Evolutionary conservation across 805 yeast species (phyloP).

Genomic region (Metschnikowia rubicola): DNA sequence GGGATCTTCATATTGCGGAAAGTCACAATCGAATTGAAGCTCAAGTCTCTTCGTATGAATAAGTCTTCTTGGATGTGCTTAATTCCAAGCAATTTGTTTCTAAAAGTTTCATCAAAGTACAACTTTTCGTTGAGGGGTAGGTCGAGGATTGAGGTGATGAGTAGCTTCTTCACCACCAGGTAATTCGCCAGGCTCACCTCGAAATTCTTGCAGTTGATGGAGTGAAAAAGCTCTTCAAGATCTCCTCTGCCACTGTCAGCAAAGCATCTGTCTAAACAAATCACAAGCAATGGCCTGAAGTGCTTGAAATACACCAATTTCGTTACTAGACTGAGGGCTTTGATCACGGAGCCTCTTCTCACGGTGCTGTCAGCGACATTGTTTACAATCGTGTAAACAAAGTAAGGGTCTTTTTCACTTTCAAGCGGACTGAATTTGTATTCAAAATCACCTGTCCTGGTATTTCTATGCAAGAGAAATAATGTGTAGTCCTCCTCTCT

Average conservation of each 20-base stretch:
- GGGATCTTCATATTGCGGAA: constrained; percentile 44
- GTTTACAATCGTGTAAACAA: constrained; percentile 52
- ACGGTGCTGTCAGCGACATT: constrained; percentile 44
- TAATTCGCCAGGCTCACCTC: constrained; percentile 18
- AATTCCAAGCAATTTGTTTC: constrained; percentile 34
- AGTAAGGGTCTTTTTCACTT: constrained; percentile 44
- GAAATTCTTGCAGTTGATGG: constrained; percentile 33
- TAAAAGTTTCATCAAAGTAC: constrained; percentile 36
- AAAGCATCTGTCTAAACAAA: constrained; percentile 50
- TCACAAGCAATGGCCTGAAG: constrained; percentile 55
- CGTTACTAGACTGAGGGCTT: constrained; percentile 58
- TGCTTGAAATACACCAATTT: constrained; percentile 48
- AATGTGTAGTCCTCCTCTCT: constrained; percentile 57
- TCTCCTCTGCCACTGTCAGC: constrained; percentile 17
- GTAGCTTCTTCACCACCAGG: constrained; percentile 33
- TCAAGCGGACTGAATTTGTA: constrained; percentile 29
- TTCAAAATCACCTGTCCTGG: constrained; percentile 37
- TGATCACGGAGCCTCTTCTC: constrained; percentile 58
- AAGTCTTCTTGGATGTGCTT: constrained; percentile 27
- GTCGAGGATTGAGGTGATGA: constrained; percentile 42
- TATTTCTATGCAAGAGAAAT: constrained; percentile 48
- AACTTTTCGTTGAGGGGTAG: constrained; percentile 41
- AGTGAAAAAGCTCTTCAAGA: constrained; percentile 28
- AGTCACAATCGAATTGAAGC: constrained; percentile 37
- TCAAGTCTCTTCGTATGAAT: constrained; percentile 42